Conservation (phyloP, 768 basidiomycete genomes). For the Suillus plorans region DNA sequence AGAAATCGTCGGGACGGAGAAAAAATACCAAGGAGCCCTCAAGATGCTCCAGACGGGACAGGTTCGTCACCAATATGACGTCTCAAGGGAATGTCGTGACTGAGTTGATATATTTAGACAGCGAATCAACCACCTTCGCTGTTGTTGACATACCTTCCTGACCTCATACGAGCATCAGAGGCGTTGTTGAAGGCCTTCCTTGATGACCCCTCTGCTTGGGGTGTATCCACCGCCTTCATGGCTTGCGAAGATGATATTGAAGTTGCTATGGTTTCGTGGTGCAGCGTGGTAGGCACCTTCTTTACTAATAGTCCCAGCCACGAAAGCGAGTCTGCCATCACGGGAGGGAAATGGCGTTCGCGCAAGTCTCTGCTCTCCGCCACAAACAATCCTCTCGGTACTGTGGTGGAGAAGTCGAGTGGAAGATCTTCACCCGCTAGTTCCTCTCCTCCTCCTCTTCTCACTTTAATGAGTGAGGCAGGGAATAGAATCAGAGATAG, state of each 20-base stretch:
- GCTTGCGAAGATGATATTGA: conserved; percentile 52
- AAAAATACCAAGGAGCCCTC: conserved; percentile 41
- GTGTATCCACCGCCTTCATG: conserved; percentile 61
- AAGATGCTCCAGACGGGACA: conserved; percentile 36
- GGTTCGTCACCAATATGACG: conserved; percentile 21
- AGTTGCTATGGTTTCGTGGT: conserved; percentile 56
- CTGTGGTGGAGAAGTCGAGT: conserved; percentile 6
- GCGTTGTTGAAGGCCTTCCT: conserved; percentile 50
- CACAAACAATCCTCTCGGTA: not conserved
- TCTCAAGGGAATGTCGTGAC: not conserved
- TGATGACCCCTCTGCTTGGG: conserved; percentile 64
- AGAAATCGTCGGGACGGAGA: conserved; percentile 49
- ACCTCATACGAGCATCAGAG: conserved; percentile 51
- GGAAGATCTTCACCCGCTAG: conserved; percentile 5
- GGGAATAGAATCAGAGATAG: conserved; percentile 9
- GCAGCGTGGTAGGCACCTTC: conserved; percentile 32
- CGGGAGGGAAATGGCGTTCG: conserved; percentile 22
- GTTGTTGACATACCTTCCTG: conserved; percentile 51
- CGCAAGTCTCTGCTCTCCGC: conserved; percentile 20
- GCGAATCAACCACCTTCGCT: conserved; percentile 47
- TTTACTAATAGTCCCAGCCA: conserved; percentile 29
- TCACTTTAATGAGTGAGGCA: conserved; percentile 10
- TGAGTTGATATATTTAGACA: conserved; percentile 25
- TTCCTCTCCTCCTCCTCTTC: conserved; percentile 11
- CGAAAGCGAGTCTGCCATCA: conserved; percentile 12